Conservation (phyloP, 306 rosid species). For the Datisca glomerata region DNA sequence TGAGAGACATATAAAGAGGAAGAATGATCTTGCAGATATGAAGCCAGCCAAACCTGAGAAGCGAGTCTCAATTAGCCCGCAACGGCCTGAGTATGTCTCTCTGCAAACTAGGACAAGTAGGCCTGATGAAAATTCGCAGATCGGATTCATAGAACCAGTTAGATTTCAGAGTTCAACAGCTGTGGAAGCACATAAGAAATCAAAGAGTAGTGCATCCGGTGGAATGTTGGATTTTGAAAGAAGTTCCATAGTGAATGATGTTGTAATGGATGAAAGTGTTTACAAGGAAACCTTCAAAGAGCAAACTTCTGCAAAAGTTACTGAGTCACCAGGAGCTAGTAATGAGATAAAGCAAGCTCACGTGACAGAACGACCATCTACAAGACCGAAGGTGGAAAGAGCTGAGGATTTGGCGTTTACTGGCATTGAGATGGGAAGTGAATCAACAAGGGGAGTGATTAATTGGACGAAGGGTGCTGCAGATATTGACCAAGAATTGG, state of each 20-base stretch:
- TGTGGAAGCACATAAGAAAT: slow-evolving; percentile 22
- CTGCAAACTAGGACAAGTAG: slow-evolving; percentile 30
- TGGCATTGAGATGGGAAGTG: slow-evolving; percentile 26
- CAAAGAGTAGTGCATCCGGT: slow-evolving; percentile 24
- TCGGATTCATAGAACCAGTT: slow-evolving; percentile 22
- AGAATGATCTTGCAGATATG: slow-evolving; percentile 36
- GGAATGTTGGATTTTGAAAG: slow-evolving; percentile 29
- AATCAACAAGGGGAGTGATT: slow-evolving; percentile 19
- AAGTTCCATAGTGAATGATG: slow-evolving; percentile 15
- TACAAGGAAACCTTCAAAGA: slow-evolving; percentile 19
- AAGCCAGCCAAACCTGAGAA: slow-evolving; percentile 32
- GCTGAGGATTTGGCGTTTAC: slow-evolving; percentile 27
- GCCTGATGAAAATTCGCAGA: slow-evolving; percentile 33
- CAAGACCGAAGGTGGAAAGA: slow-evolving; percentile 15
- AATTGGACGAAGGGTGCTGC: slow-evolving; percentile 31
- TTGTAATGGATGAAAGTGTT: slow-evolving; percentile 20
- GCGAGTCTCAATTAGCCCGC: slow-evolving; percentile 50
- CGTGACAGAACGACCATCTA: slow-evolving; percentile 26
- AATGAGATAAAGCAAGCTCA: slow-evolving; percentile 47
- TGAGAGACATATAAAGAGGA: slow-evolving; percentile 66
- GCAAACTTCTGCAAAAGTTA: slow-evolving; percentile 17
- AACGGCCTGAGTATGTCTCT: slow-evolving; percentile 32
- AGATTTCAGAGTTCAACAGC: slow-evolving; percentile 21
- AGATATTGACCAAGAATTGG: slow-evolving; percentile 30
- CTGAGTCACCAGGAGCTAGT: too few species aligned